A percentile compares a stretch with the other conserved stretches of the same genome.
Evolutionary conservation across 208 protist genomes (phyloP).

Genomic region (Trypanosoma conorhini): DNA sequence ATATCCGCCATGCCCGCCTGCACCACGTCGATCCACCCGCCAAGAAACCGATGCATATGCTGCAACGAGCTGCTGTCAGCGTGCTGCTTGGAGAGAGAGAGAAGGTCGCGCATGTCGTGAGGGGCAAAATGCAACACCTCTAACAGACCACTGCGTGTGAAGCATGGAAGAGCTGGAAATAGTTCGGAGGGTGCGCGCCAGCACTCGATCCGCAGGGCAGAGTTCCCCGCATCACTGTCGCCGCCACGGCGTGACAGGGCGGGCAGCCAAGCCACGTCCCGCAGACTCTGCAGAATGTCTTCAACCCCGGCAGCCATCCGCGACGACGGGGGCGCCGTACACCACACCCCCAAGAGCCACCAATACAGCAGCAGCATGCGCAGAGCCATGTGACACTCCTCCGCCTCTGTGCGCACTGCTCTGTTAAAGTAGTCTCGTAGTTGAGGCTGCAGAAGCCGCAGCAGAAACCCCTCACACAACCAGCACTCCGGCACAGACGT

Average conservation of each 20-base stretch:
- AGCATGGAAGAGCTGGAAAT: slow-evolving; percentile 9
- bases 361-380: slow-evolving; percentile 28
- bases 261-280: slow-evolving; percentile 18
- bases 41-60: slow-evolving; percentile 3
- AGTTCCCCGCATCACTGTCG: background rate
- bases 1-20: background rate
- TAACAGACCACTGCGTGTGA: slow-evolving; percentile 5
- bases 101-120: slow-evolving; percentile 11
- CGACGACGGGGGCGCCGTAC: background rate
- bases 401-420: background rate
- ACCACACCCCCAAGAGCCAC: slow-evolving; percentile 27
- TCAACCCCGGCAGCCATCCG: background rate
- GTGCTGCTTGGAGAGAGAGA: slow-evolving; percentile 1
- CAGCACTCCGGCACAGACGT: slow-evolving; percentile 17
- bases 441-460: background rate
- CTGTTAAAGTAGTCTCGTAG: background rate
- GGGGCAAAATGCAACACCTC: slow-evolving; percentile 23
- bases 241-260: background rate
- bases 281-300: background rate
- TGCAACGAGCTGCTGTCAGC: background rate
- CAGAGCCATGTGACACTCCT: slow-evolving; percentile 13
- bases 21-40: slow-evolving; percentile 16
- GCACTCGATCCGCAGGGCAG: background rate
- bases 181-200: slow-evolving; percentile 18
- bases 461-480: slow-evolving; percentile 21